A percentile compares a stretch with the other conserved stretches of the same genome.
phyloP scores from a whole-genome alignment of 2,329 filamentous ascomycete genomes.

The Cladosporium sp. region DNA sequence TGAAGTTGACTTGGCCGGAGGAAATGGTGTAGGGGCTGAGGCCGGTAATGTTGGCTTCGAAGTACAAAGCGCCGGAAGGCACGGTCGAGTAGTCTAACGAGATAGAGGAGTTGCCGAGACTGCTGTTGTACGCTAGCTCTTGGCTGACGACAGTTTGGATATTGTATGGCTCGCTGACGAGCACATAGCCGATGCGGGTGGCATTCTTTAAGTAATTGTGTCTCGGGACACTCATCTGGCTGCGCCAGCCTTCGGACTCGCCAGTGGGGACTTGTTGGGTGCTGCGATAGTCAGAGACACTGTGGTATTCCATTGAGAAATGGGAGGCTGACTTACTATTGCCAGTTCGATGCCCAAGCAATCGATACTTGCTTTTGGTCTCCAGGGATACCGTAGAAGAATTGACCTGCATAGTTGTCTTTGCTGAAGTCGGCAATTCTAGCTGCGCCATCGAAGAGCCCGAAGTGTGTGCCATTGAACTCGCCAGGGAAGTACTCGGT shows the following conservation, averaged over 20 bases:
- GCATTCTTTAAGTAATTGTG: conserved; percentile 54
- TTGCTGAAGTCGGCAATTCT: conserved; percentile 36
- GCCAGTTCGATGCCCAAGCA: conserved; percentile 61
- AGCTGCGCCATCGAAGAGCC: conserved; percentile 42
- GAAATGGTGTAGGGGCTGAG: conserved; percentile 35
- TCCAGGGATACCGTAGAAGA: conserved; percentile 51
- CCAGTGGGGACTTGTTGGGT: conserved; percentile 54
- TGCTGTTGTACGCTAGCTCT: conserved; percentile 46
- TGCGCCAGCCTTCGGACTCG: conserved; percentile 53
- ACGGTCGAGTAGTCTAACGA: conserved; percentile 54
- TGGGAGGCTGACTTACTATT: conserved; percentile 43
- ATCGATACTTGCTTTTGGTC: conserved; percentile 49
- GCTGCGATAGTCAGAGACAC: conserved; percentile 6
- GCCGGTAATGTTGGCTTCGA: conserved; percentile 55
- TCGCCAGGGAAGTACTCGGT: conserved; percentile 58
- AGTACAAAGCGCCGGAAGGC: conserved; percentile 54
- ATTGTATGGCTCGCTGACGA: conserved; percentile 54
- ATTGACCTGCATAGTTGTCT: conserved; percentile 60
- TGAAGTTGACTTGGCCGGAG: conserved; percentile 51
- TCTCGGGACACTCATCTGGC: conserved; percentile 55
- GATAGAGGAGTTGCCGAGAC: conserved; percentile 51
- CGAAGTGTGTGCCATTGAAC: conserved; percentile 66
- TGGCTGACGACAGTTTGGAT: conserved; percentile 49
- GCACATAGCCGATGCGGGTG: conserved; percentile 52
- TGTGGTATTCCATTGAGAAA: neutral